Evolutionary conservation across 2,329 filamentous ascomycete species (phyloP).

Genomic region (Ophiostoma ips): DNA sequence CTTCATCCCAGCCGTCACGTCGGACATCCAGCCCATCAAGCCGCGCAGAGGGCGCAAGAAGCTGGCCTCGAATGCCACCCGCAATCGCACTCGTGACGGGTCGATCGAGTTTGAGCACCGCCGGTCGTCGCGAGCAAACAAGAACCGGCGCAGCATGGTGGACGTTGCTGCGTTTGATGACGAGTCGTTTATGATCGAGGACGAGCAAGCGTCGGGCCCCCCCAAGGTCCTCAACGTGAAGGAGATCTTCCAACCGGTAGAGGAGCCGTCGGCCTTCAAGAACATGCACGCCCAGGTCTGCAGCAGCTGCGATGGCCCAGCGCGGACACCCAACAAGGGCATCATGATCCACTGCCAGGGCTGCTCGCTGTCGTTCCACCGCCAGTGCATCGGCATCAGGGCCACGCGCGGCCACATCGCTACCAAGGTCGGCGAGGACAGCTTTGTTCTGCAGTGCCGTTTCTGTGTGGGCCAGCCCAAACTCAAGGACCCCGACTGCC

Average conservation of each 20-base stretch:
- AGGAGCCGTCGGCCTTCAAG: slow-evolving; percentile 49
- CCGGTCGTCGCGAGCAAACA: slow-evolving; percentile 34
- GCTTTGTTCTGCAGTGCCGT: slow-evolving; percentile 82
- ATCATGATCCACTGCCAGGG: slow-evolving; percentile 79
- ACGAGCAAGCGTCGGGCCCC: slow-evolving; percentile 28
- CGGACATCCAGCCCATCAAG: slow-evolving; percentile 15
- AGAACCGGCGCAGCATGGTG: slow-evolving; percentile 29
- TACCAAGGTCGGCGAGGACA: slow-evolving; percentile 63
- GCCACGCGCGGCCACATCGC: slow-evolving; percentile 69
- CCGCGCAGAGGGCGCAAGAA: slow-evolving; percentile 9
- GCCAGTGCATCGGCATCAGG: slow-evolving; percentile 63
- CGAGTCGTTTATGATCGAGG: slow-evolving; percentile 37
- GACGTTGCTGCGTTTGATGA: slow-evolving; percentile 43
- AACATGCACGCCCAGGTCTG: slow-evolving; percentile 57
- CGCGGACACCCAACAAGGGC: slow-evolving; percentile 45
- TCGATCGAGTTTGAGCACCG: slow-evolving; percentile 40
- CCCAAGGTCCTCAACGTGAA: slow-evolving; percentile 50
- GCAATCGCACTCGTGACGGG: slow-evolving; percentile 9
- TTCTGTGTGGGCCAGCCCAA: slow-evolving; percentile 59
- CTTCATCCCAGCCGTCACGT: slow-evolving; percentile 17
- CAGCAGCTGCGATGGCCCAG: slow-evolving; percentile 50
- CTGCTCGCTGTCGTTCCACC: slow-evolving; percentile 74
- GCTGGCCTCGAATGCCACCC: not conserved
- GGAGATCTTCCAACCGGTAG: slow-evolving; percentile 56
- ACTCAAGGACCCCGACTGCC: slow-evolving; percentile 56